Base-by-base conservation (phyloP, 768 basidiomycete genomes). In the Lactifluus piperatus region DNA sequence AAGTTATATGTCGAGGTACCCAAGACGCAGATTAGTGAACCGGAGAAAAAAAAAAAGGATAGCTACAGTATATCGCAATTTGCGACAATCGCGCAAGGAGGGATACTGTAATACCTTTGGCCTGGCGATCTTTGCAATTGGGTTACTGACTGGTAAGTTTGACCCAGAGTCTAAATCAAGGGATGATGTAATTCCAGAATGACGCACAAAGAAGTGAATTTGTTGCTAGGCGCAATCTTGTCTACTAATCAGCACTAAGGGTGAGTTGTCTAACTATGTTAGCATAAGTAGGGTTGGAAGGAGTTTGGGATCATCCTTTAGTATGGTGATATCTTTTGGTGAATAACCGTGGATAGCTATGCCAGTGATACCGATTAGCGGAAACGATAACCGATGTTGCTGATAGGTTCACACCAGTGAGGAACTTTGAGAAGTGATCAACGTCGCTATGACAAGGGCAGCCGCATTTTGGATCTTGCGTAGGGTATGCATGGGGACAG, bases 401-500 rank as follows among this genome's bases (percentile, higher is more conserved):
- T 1, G 2, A 55, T 6, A 14, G 29, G 11, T 56, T 36, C 56
- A 10, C 26, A 58, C 54, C 7, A 1, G 55, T 51, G 13, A 67
- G 66, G 26, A 66, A 55, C 1, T 49, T 13, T 10, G 13, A 26
- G 18, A 67, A 61, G 2, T 11, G 24, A 2, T 52, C 26, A 39
- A 66, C 59, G 51, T 67, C 66, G 0, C 3, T 11, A 44, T 62
- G 57, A 2, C 37, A 66, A 51, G 16, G 6, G 4, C 1, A 16
- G 4, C 54, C 51, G 65, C 10, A 3, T 29, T 5, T 37, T 26
- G 9, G 27, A 36, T 18, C 4, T 6, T 5, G 7, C 44, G 14
- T 67, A 67, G 14, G 39, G 29, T 27, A 67, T 67, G 9, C 64
- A n/a, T n/a, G n/a, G n/a, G n/a, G n/a, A n/a, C n/a, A n/a, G n/a